Evolutionary conservation across 1,139 yeast genomes (phyloP).

Genomic region (Yamadazyma jaroonii): DNA sequence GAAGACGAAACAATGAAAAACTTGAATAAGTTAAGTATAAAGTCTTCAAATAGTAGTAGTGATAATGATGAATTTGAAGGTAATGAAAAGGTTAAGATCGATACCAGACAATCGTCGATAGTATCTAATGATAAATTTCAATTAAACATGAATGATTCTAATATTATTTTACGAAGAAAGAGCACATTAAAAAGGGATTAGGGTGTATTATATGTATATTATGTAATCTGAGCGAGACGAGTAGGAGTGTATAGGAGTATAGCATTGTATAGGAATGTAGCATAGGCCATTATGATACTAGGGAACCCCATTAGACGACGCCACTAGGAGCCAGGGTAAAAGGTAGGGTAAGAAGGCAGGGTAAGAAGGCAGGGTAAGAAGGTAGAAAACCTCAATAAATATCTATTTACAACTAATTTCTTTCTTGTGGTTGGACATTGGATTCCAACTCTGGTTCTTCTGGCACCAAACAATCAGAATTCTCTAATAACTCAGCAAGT

Average conservation of each 20-base stretch:
- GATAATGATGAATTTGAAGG: slow-evolving; percentile 18
- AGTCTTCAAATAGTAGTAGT: slow-evolving; percentile 16
- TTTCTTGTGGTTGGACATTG: slow-evolving; percentile 38
- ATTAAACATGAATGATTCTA: slow-evolving; percentile 42
- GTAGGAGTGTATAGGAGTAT: background rate
- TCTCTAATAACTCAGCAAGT: slow-evolving; percentile 76
- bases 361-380: background rate
- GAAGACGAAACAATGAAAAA: slow-evolving; percentile 18
- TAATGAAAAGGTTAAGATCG: slow-evolving; percentile 13
- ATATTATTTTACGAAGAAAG: slow-evolving; percentile 38
- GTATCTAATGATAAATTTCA: slow-evolving; percentile 43
- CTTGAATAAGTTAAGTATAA: slow-evolving; percentile 14
- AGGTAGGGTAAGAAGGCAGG: too few relatives aligned
- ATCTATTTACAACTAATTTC: slow-evolving; percentile 16
- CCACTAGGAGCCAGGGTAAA: too few relatives aligned
- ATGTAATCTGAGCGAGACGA: background rate
- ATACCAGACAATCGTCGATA: slow-evolving; percentile 43
- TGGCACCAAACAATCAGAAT: slow-evolving; percentile 76
- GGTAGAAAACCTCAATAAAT: background rate
- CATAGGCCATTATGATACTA: too few relatives aligned
- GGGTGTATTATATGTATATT: slow-evolving; percentile 3
- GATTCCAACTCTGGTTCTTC: slow-evolving; percentile 49
- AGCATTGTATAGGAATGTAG: too few relatives aligned
- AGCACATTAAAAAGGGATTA: slow-evolving; percentile 15
- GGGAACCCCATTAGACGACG: too few relatives aligned